phyloP scores from a whole-genome alignment of 169 alveolate genomes.

The Cryptosporidium sp. region DNA sequence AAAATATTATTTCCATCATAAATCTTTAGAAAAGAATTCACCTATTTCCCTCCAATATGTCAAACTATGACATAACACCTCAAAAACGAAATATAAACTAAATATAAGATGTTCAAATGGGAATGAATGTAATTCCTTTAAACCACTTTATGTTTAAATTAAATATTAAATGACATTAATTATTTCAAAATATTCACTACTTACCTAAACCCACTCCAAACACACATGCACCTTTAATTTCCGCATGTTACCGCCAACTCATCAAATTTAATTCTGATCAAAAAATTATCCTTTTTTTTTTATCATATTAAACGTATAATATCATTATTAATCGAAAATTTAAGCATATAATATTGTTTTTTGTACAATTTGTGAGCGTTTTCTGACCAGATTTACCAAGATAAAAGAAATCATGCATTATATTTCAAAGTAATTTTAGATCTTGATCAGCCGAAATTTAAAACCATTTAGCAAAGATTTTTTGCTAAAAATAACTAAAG shows the following conservation, averaged over 20 bases:
- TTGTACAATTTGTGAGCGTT: background rate
- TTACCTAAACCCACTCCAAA: constrained; percentile 12
- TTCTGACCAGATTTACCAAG: background rate
- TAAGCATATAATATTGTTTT: background rate
- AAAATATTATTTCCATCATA: constrained; percentile 7
- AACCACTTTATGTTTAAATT: background rate
- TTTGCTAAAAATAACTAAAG: too few relatives aligned
- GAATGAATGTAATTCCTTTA: background rate
- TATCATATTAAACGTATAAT: too few relatives aligned
- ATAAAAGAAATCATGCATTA: background rate
- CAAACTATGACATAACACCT: background rate
- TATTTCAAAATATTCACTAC: background rate
- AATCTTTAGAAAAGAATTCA: background rate
- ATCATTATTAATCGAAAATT: background rate
- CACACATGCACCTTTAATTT: constrained; percentile 73
- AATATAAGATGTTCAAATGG: background rate
- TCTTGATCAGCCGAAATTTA: background rate
- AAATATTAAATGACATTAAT: background rate
- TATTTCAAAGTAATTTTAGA: background rate
- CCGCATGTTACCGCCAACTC: constrained; percentile 59
- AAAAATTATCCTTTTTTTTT: background rate
- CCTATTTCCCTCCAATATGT: background rate
- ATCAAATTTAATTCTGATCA: background rate
- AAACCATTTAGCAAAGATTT: background rate
- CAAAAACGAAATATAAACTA: background rate